Evolutionary conservation across 306 rosid species (phyloP).

Genomic region (Crataegus laevigata): DNA sequence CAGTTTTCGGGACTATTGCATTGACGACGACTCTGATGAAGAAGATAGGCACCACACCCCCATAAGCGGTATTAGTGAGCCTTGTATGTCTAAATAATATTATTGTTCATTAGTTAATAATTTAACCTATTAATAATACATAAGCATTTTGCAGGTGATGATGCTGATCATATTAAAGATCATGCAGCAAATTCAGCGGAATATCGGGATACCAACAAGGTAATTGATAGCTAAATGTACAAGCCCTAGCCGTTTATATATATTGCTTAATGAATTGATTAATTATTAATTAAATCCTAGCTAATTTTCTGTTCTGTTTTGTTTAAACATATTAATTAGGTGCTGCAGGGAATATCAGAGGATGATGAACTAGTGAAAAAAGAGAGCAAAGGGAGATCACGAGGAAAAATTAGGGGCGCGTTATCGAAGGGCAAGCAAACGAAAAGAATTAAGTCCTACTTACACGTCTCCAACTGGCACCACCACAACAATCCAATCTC

Average conservation of each 20-base stretch:
- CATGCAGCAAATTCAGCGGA: neutral
- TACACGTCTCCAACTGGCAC: constrained; percentile 8
- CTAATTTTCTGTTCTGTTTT: neutral
- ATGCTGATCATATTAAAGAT: neutral
- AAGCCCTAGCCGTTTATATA: too few relatives aligned
- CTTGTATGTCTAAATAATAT: too few relatives aligned
- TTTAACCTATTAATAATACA: too few relatives aligned
- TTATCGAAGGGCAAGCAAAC: constrained; percentile 3
- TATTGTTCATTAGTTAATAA: too few relatives aligned
- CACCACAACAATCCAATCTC: neutral
- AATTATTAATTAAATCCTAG: neutral
- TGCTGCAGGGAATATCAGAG: neutral
- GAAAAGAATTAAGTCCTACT: constrained; percentile 18
- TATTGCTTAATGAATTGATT: neutral
- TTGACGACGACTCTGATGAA: neutral
- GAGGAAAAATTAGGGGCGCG: constrained; percentile 11
- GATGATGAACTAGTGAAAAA: constrained; percentile 11
- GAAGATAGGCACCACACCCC: neutral
- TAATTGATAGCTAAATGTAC: neutral
- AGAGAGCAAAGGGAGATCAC: constrained; percentile 14
- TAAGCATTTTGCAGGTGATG: neutral
- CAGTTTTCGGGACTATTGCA: constrained; percentile 58
- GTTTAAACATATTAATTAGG: neutral
- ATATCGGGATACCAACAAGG: constrained; percentile 11
- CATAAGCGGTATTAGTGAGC: neutral